phyloP scores from a whole-genome alignment of 2,329 filamentous ascomycete species.

The Penicillium sp. region DNA sequence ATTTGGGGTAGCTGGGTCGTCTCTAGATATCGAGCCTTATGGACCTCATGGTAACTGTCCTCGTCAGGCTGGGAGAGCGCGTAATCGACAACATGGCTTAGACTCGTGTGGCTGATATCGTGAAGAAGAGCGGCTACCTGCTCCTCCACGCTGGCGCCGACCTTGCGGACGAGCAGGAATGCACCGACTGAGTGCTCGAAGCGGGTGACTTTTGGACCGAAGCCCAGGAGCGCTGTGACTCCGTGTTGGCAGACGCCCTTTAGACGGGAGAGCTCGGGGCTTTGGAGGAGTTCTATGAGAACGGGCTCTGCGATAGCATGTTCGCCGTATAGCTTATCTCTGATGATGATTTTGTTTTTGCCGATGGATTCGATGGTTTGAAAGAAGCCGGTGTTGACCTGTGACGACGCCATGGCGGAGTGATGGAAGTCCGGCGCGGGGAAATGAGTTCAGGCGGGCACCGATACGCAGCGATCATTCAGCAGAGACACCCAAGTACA shows the following conservation, averaged over 20 bases:
- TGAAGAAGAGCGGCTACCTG: slow-evolving; percentile 45
- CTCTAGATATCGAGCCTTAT: slow-evolving; percentile 41
- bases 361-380: neutral
- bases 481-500: neutral
- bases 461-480: neutral
- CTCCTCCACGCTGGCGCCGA: slow-evolving; percentile 39
- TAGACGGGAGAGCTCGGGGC: slow-evolving; percentile 36
- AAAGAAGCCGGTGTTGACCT: neutral
- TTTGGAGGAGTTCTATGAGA: slow-evolving; percentile 41
- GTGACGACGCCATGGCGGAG: slow-evolving; percentile 2
- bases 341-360: neutral
- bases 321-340: neutral
- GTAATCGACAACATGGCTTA: slow-evolving; percentile 46
- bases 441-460: neutral
- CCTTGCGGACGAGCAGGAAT: slow-evolving; percentile 41
- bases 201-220: slow-evolving; percentile 40
- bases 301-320: slow-evolving; percentile 36
- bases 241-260: slow-evolving; percentile 42
- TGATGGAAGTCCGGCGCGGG: neutral
- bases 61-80: slow-evolving; percentile 41
- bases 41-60: slow-evolving; percentile 44
- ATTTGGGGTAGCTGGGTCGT: slow-evolving; percentile 39
- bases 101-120: slow-evolving; percentile 44
- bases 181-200: slow-evolving; percentile 47
- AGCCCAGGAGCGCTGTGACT: slow-evolving; percentile 38